These are phyloP conservation scores for Alectoria sarmentosa DNA, from an alignment of 495 filamentous ascomycete genomes.

Conservation along the genomic window DNA sequence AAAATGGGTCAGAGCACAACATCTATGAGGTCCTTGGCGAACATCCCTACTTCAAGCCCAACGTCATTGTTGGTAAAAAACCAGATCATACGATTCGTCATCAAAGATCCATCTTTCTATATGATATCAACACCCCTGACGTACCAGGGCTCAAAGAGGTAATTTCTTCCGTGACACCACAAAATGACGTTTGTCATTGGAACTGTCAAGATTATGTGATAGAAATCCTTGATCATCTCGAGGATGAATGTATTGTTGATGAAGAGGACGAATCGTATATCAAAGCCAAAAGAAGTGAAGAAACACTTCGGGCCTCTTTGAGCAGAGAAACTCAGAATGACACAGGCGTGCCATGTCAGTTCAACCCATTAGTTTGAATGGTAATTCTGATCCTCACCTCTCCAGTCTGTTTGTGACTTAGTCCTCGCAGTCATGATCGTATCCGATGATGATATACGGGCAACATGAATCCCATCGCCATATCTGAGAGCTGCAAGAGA, in stretches of 20 bases:
- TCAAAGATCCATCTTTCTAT: conserved; percentile 2
- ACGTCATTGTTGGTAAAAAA: not conserved
- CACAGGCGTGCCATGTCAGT: too few species aligned
- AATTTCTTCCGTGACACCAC: not conserved
- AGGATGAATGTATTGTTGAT: conserved; percentile 2
- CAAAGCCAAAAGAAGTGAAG: not conserved
- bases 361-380: too few species aligned
- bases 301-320: not conserved
- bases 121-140: not conserved
- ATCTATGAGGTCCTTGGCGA: not conserved
- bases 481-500: too few species aligned
- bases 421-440: too few species aligned
- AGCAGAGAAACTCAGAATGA: not conserved
- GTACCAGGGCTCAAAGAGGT: not conserved
- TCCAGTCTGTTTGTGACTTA: too few species aligned
- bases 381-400: too few species aligned
- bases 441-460: too few species aligned
- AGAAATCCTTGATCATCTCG: not conserved
- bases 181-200: not conserved
- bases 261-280: not conserved
- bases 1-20: not conserved
- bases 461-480: too few species aligned
- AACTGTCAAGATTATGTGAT: conserved; percentile 7
- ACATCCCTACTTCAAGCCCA: not conserved
- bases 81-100: not conserved